Evolutionary conservation across 1,284 basidiomycete species (phyloP).

Genomic region (Malassezia japonica): DNA sequence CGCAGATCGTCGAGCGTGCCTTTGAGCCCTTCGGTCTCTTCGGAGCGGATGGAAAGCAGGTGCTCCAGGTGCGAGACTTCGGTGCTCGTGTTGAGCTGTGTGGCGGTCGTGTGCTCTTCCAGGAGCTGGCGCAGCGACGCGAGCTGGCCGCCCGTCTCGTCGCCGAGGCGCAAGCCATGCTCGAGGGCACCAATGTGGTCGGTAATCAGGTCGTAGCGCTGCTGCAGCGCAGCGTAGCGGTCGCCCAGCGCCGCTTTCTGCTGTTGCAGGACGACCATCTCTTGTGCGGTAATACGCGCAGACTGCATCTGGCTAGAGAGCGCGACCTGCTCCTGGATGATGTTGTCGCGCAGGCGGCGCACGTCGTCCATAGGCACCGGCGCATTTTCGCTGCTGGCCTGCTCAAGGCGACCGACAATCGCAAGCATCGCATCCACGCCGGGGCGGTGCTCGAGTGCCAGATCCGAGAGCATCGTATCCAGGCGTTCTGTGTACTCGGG

Average conservation of each 20-base stretch:
- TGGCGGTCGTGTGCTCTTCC: slow-evolving; percentile 82
- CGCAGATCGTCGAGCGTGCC: slow-evolving; percentile 84
- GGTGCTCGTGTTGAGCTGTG: slow-evolving; percentile 74
- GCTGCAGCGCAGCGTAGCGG: slow-evolving; percentile 60
- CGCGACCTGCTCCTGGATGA: slow-evolving; percentile 76
- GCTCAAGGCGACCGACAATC: background rate
- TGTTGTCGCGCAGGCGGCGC: slow-evolving; percentile 67
- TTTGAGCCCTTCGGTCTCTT: slow-evolving; percentile 75
- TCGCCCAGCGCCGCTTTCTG: slow-evolving; percentile 79
- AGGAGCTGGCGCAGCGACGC: slow-evolving; percentile 77
- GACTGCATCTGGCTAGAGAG: slow-evolving; percentile 82
- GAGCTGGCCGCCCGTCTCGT: slow-evolving; percentile 74
- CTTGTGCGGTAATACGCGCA: slow-evolving; percentile 78
- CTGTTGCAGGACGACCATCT: slow-evolving; percentile 73
- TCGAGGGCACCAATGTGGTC: slow-evolving; percentile 16
- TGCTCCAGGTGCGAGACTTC: slow-evolving; percentile 85
- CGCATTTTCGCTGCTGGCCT: slow-evolving; percentile 48
- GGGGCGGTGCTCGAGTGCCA: slow-evolving; percentile 1
- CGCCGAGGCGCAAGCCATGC: slow-evolving; percentile 31
- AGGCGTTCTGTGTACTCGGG: slow-evolving; percentile 5
- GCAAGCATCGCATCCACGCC: slow-evolving; percentile 4
- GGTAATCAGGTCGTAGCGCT: slow-evolving; percentile 16
- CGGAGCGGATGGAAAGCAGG: slow-evolving; percentile 74
- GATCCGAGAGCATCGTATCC: slow-evolving; percentile 2
- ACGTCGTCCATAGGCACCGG: slow-evolving; percentile 75